Evolutionary conservation across 371 early-diverging fungal species (phyloP).

Genomic region (Gilbertella persicaria): DNA sequence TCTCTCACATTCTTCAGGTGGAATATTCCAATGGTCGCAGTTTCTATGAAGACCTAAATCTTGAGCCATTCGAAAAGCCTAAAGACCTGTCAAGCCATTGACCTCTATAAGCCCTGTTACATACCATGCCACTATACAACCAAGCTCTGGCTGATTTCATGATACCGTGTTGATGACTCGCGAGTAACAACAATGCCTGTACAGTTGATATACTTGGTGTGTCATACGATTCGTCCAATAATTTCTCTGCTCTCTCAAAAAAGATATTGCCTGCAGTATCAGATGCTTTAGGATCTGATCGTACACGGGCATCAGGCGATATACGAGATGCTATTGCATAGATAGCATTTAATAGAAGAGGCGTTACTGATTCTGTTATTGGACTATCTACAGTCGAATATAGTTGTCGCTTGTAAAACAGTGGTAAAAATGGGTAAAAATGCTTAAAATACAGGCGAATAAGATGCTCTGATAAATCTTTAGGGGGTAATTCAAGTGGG

Average conservation of each 20-base stretch:
- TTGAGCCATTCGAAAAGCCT: constrained; percentile 58
- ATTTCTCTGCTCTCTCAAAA: constrained; percentile 47
- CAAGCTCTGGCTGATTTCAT: constrained; percentile 50
- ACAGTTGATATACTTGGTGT: constrained; percentile 59
- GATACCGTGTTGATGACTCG: constrained; percentile 57
- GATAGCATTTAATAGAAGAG: constrained; percentile 50
- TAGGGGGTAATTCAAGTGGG: constrained; percentile 46
- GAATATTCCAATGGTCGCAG: constrained; percentile 47
- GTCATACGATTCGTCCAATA: constrained; percentile 62
- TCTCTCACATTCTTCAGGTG: constrained; percentile 44
- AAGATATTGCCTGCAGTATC: constrained; percentile 47
- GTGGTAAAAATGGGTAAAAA: constrained; percentile 54
- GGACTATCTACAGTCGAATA: constrained; percentile 6
- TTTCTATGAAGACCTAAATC: constrained; percentile 49
- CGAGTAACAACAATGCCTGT: constrained; percentile 57
- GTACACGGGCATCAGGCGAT: constrained; percentile 38
- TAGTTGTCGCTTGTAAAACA: constrained; percentile 49
- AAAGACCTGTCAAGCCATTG: too few relatives aligned
- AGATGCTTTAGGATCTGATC: constrained; percentile 32
- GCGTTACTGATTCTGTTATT: constrained; percentile 31
- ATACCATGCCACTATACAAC: constrained; percentile 57
- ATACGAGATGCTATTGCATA: constrained; percentile 53
- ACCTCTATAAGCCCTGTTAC: too few relatives aligned
- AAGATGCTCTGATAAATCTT: constrained; percentile 57
- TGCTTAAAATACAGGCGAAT: constrained; percentile 56